Conservation (phyloP, 257 asterid genomes). For the Ocimum tenuiflorum region DNA sequence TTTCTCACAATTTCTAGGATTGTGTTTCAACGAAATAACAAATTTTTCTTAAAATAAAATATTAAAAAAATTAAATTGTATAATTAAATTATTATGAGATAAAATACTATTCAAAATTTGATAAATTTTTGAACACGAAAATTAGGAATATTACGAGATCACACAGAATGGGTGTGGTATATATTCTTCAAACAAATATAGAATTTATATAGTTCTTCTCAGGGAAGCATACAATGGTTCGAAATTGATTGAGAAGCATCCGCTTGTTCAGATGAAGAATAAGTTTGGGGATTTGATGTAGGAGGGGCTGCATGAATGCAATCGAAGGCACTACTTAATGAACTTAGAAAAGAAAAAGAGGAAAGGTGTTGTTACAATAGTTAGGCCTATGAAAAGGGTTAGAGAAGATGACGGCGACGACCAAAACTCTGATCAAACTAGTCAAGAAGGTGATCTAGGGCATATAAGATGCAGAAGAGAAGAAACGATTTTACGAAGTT, state of each 20-base stretch:
- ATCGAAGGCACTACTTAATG: conserved; percentile 52
- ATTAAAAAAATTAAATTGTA: too few relatives aligned
- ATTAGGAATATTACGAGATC: too few relatives aligned
- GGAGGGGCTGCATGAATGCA: conserved; percentile 80
- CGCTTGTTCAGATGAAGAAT: conserved; percentile 68
- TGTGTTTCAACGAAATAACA: too few relatives aligned
- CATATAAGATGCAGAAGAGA: conserved; percentile 77
- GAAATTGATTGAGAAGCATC: conserved; percentile 78
- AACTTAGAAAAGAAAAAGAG: conserved; percentile 69
- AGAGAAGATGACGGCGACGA: neutral
- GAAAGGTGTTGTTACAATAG: conserved; percentile 31
- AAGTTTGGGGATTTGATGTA: conserved; percentile 85
- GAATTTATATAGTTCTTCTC: too few relatives aligned
- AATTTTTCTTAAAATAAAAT: too few relatives aligned
- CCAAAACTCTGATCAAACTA: conserved; percentile 25
- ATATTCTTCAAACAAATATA: too few relatives aligned
- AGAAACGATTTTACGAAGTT: conserved; percentile 66
- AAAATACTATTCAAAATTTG: too few relatives aligned
- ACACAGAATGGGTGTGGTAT: too few relatives aligned
- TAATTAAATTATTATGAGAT: too few relatives aligned
- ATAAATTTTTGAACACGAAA: too few relatives aligned
- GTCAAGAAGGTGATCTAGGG: conserved; percentile 62
- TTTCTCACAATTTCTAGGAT: too few relatives aligned
- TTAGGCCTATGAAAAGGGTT: conserved; percentile 28
- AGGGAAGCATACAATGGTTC: too few relatives aligned